A percentile compares a stretch with the other conserved stretches of the same genome.
phyloP scores from a whole-genome alignment of 1,284 basidiomycete species.

The Boletus mariae region DNA sequence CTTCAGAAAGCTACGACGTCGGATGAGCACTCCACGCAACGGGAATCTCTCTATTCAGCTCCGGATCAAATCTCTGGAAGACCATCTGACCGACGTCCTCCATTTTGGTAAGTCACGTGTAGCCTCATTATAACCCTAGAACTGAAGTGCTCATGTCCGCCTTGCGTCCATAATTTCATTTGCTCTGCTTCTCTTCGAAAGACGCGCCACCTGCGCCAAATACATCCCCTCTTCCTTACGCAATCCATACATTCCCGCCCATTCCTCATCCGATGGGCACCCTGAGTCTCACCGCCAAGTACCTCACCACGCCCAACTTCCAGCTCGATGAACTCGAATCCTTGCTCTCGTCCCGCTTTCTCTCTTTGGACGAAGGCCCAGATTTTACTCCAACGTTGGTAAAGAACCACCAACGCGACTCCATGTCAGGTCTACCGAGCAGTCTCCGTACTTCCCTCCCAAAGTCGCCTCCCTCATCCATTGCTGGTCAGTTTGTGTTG shows the following conservation, averaged over 20 bases:
- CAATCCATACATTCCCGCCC: constrained; percentile 54
- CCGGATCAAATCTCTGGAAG: constrained; percentile 41
- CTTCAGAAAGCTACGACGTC: constrained; percentile 54
- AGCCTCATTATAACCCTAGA: constrained; percentile 19
- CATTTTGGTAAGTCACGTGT: constrained; percentile 37
- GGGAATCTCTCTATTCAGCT: constrained; percentile 53
- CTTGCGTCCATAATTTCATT: constrained; percentile 11
- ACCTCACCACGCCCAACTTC: constrained; percentile 64
- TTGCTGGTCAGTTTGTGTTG: constrained; percentile 57
- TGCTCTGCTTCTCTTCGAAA: constrained; percentile 15
- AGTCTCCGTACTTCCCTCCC: constrained; percentile 40
- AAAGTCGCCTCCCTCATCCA: constrained; percentile 41
- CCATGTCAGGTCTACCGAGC: constrained; percentile 42
- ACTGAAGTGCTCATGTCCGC: constrained; percentile 33
- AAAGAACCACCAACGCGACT: constrained; percentile 52
- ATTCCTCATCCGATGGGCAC: constrained; percentile 67
- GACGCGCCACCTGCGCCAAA: constrained; percentile 42
- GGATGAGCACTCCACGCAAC: constrained; percentile 38
- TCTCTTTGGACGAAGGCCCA: constrained; percentile 54
- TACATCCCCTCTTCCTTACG: constrained; percentile 43
- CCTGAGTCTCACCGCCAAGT: constrained; percentile 56
- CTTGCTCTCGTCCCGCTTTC: constrained; percentile 66
- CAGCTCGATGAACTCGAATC: constrained; percentile 71
- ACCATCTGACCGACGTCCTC: constrained; percentile 34
- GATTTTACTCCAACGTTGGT: constrained; percentile 62